Conservation (phyloP, 352 stramenopile species). For the Bremia lactucae region DNA sequence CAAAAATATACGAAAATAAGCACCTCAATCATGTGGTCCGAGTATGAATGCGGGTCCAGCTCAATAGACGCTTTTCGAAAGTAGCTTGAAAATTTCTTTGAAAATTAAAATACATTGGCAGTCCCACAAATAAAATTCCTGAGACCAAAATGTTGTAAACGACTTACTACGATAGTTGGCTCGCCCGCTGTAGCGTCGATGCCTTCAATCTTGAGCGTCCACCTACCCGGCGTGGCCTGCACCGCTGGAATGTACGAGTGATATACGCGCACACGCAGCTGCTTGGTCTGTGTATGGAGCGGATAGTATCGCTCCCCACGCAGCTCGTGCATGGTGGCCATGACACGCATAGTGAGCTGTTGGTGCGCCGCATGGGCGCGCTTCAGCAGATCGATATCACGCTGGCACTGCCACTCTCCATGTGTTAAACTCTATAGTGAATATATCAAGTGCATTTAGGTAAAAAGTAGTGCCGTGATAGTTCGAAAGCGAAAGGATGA, state of each 20-base stretch:
- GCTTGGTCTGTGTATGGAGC: slow-evolving; percentile 44
- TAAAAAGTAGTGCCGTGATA: not conserved
- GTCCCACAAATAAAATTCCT: no score
- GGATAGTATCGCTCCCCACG: slow-evolving; percentile 54
- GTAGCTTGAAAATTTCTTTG: slow-evolving; percentile 65
- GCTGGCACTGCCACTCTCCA: slow-evolving; percentile 39
- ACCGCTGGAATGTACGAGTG: slow-evolving; percentile 49
- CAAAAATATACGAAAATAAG: not conserved
- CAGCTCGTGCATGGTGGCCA: slow-evolving; percentile 40
- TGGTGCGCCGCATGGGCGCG: slow-evolving; percentile 33
- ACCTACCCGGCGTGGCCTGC: slow-evolving; percentile 27
- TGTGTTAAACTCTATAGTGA: slow-evolving; percentile 31
- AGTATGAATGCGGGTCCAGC: slow-evolving; percentile 54
- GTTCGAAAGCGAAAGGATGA: not conserved
- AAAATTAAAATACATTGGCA: no score
- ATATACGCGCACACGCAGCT: slow-evolving; percentile 44
- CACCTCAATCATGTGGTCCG: slow-evolving; percentile 59
- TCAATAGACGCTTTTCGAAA: slow-evolving; percentile 71
- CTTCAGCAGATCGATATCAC: slow-evolving; percentile 45
- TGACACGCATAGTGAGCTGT: slow-evolving; percentile 34
- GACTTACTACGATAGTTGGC: slow-evolving; percentile 29
- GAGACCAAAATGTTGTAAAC: no score
- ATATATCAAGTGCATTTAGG: slow-evolving; percentile 1
- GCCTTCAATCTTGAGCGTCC: slow-evolving; percentile 60
- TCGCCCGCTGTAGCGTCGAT: slow-evolving; percentile 22